Percentiles rank a stretch among this genome's conserved stretches.
Conservation (phyloP, 352 stramenopile genomes). For the Globisporangium carolinianum region DNA sequence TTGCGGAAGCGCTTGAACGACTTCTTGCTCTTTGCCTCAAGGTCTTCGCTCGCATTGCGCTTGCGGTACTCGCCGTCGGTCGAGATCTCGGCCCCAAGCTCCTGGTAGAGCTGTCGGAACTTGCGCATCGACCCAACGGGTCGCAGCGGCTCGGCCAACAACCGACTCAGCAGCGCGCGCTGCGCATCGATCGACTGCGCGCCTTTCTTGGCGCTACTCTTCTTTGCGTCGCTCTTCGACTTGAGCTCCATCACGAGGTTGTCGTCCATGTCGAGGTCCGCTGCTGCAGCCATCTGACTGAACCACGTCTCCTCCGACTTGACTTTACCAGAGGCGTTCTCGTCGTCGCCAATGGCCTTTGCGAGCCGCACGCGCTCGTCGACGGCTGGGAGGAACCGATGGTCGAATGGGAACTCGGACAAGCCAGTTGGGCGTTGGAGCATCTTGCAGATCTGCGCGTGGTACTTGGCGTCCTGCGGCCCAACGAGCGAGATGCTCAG, state of each 20-base stretch:
- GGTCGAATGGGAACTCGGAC: constrained; percentile 77
- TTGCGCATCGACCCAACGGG: constrained; percentile 76
- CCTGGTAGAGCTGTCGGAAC: constrained; percentile 75
- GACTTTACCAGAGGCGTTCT: constrained; percentile 66
- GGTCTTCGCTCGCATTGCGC: constrained; percentile 66
- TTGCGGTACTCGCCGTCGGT: constrained; percentile 71
- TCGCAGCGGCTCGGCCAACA: constrained; percentile 57
- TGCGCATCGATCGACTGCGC: constrained; percentile 39
- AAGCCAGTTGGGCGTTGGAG: constrained; percentile 75
- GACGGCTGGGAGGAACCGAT: constrained; percentile 64
- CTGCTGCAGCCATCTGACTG: constrained; percentile 74
- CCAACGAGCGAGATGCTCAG: constrained; percentile 83
- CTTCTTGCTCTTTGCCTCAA: constrained; percentile 70
- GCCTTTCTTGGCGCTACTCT: constrained; percentile 28
- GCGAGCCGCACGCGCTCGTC: constrained; percentile 76
- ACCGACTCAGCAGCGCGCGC: constrained; percentile 42
- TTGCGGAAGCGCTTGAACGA: constrained; percentile 77
- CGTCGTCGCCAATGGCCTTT: constrained; percentile 74
- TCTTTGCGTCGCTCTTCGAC: constrained; percentile 45
- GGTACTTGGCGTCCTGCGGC: constrained; percentile 71
- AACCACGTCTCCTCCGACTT: constrained; percentile 85
- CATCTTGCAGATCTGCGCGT: constrained; percentile 83
- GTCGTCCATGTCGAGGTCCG: constrained; percentile 78
- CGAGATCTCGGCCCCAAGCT: constrained; percentile 55
- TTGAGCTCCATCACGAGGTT: constrained; percentile 62